Evolutionary conservation across 2,329 filamentous ascomycete species (phyloP).

Genomic region (Cladosporium sphaerospermum): DNA sequence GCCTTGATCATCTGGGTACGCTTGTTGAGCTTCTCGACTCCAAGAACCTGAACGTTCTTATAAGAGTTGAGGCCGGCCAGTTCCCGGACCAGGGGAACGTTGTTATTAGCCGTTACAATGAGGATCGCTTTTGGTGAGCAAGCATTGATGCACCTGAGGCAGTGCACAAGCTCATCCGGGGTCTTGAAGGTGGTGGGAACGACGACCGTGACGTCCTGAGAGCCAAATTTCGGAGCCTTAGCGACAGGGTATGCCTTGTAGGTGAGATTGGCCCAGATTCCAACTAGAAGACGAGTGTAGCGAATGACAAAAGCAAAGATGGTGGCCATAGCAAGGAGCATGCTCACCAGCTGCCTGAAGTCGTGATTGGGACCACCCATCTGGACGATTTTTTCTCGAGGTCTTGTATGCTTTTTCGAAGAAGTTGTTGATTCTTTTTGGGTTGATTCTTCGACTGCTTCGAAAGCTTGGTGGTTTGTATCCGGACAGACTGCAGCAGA

Average conservation of each 20-base stretch:
- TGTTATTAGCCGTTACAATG: constrained; percentile 24
- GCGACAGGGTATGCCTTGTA: constrained; percentile 25
- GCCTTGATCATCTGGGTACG: constrained; percentile 29
- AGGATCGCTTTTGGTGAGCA: constrained; percentile 23
- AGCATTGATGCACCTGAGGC: constrained; percentile 21
- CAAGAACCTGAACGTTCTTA: constrained; percentile 23
- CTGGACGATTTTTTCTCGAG: too few species aligned
- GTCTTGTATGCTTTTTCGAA: too few species aligned
- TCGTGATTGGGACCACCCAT: too few species aligned
- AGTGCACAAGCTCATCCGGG: constrained; percentile 24
- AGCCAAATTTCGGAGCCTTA: constrained; percentile 21
- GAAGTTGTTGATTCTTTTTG: too few species aligned
- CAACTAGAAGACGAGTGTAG: constrained; percentile 26
- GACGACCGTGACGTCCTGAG: constrained; percentile 27
- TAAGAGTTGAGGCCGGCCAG: constrained; percentile 11
- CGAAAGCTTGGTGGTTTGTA: too few species aligned
- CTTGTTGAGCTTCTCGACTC: constrained; percentile 30
- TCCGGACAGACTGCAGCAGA: too few species aligned
- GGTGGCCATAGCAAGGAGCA: too few species aligned
- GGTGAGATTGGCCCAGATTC: constrained; percentile 22
- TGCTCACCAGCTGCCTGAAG: too few species aligned
- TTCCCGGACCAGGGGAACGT: constrained; percentile 19
- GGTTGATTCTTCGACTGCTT: too few species aligned
- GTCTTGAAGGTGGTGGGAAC: constrained; percentile 31
- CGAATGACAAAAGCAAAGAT: constrained; percentile 19